Conservation (phyloP, 1,284 basidiomycete species). For the Omphalotus olearius region DNA sequence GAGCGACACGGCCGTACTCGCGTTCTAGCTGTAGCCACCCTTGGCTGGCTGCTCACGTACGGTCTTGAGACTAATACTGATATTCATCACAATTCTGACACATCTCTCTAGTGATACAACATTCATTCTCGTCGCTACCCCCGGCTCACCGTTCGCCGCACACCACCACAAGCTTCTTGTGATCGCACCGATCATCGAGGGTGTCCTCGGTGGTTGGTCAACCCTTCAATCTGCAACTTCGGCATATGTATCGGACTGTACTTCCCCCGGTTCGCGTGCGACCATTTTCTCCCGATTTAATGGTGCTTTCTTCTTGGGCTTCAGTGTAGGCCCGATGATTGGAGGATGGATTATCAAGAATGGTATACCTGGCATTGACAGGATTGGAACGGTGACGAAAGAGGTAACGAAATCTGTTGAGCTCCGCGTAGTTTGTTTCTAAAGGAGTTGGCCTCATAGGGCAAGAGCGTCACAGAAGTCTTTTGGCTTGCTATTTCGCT, state of each 20-base stretch:
- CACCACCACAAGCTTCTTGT: slow-evolving; percentile 76
- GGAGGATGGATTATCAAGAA: slow-evolving; percentile 67
- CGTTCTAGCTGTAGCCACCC: slow-evolving; percentile 66
- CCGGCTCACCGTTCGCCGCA: slow-evolving; percentile 54
- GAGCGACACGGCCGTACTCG: slow-evolving; percentile 76
- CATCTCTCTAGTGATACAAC: slow-evolving; percentile 56
- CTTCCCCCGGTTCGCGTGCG: slow-evolving; percentile 78
- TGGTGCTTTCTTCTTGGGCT: slow-evolving; percentile 67
- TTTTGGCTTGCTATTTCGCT: slow-evolving; percentile 55
- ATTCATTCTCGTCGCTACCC: slow-evolving; percentile 77
- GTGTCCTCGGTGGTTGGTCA: slow-evolving; percentile 82
- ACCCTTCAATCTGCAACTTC: slow-evolving; percentile 75
- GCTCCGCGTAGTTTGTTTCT: slow-evolving; percentile 1
- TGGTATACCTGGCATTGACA: slow-evolving; percentile 30
- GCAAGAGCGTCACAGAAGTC: slow-evolving; percentile 42
- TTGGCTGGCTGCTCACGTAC: slow-evolving; percentile 76
- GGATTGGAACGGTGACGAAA: slow-evolving; percentile 15
- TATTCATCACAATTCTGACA: background rate
- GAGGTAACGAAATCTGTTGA: slow-evolving; percentile 5
- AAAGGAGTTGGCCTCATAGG: background rate
- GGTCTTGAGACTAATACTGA: slow-evolving; percentile 23
- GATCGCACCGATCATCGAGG: slow-evolving; percentile 79
- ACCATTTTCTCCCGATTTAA: slow-evolving; percentile 78
- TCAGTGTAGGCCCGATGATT: slow-evolving; percentile 69
- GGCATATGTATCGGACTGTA: slow-evolving; percentile 85